Conservation (phyloP, 1,284 basidiomycete species). For the Moesziomyces sp. region DNA sequence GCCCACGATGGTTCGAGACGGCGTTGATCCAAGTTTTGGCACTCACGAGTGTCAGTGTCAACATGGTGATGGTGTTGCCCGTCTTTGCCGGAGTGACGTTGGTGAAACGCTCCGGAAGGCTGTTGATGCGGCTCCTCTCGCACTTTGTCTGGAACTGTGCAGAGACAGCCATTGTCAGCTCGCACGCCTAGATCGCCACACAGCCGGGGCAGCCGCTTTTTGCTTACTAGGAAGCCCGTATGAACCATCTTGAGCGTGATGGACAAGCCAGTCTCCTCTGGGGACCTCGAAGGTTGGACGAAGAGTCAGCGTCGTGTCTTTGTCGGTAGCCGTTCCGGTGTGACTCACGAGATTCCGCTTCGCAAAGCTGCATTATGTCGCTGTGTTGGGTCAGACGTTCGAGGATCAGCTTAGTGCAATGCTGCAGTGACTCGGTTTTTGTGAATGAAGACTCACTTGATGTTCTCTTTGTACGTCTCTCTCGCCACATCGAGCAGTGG, state of each 20-base stretch:
- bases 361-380: constrained; percentile 78
- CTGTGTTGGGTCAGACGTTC: constrained; percentile 56
- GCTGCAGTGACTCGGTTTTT: neutral
- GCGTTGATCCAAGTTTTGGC: neutral
- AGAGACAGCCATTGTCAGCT: neutral
- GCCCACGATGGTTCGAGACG: neutral
- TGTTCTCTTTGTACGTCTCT: constrained; percentile 87
- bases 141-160: constrained; percentile 24
- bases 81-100: constrained; percentile 73
- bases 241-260: constrained; percentile 78
- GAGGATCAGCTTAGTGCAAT: neutral
- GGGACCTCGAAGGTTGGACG: neutral
- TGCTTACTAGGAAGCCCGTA: constrained; percentile 75
- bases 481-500: constrained; percentile 89
- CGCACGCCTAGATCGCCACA: too few relatives aligned
- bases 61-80: constrained; percentile 79
- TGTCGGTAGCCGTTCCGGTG: neutral
- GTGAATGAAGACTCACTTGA: constrained; percentile 63
- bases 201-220: too few relatives aligned
- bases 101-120: constrained; percentile 71
- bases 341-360: constrained; percentile 27
- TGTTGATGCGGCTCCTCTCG: constrained; percentile 10
- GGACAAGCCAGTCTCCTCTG: constrained; percentile 73
- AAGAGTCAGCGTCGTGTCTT: too few relatives aligned
- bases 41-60: constrained; percentile 74